Conservation (phyloP, 805 yeast genomes). For the Kuraishia piskuri region DNA sequence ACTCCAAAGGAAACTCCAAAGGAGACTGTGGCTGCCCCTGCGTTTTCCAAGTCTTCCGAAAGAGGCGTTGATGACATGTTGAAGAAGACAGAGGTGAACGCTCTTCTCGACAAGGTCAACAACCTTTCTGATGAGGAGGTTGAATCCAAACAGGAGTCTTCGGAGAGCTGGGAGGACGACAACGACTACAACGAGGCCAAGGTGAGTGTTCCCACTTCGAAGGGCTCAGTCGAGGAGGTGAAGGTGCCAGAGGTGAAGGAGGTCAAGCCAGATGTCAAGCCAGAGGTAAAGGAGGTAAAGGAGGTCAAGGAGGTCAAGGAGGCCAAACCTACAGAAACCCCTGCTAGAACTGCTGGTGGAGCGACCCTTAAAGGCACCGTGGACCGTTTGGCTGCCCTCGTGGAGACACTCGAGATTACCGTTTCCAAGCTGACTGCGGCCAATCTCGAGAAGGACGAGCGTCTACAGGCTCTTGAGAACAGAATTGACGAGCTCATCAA, state of each 20-base stretch:
- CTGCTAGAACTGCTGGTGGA: slow-evolving; percentile 29
- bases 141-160: slow-evolving; percentile 2
- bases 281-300: slow-evolving; percentile 8
- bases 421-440: slow-evolving; percentile 42
- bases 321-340: slow-evolving; percentile 7
- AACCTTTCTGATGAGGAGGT: slow-evolving; percentile 29
- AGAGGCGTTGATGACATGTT: slow-evolving; percentile 40
- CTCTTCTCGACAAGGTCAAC: slow-evolving; percentile 37
- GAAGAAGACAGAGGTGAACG: slow-evolving; percentile 36
- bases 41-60: slow-evolving; percentile 20
- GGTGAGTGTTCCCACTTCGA: slow-evolving; percentile 1
- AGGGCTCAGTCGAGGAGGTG: slow-evolving; percentile 3
- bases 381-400: slow-evolving; percentile 54
- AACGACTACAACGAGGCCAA: slow-evolving; percentile 20
- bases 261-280: slow-evolving; percentile 5
- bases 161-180: slow-evolving; percentile 13
- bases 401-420: slow-evolving; percentile 46
- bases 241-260: slow-evolving; percentile 4
- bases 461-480: slow-evolving; percentile 46
- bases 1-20: slow-evolving; percentile 12
- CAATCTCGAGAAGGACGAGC: slow-evolving; percentile 58
- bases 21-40: slow-evolving; percentile 7
- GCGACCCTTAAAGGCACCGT: slow-evolving; percentile 66
- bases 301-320: slow-evolving; percentile 10
- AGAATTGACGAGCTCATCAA: slow-evolving; percentile 49